Evolutionary conservation across 805 yeast genomes (phyloP).

Genomic region (Ogataea nakhonphanomensis): DNA sequence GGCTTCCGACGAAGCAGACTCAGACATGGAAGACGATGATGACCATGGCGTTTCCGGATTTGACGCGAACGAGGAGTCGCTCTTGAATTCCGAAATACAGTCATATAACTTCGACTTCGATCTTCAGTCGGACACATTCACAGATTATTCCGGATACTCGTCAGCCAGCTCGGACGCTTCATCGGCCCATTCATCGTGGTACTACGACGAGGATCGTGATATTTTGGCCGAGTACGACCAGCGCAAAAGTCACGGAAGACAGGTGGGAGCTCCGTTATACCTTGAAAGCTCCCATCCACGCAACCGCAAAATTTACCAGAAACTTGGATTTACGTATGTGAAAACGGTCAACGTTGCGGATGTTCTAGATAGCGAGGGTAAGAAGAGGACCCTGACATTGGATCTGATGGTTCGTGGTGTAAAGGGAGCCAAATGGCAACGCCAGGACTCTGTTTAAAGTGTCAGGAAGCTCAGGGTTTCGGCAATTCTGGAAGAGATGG

Average conservation of each 20-base stretch:
- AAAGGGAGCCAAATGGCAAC: slow-evolving; percentile 34
- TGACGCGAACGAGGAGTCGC: slow-evolving; percentile 26
- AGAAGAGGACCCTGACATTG: slow-evolving; percentile 29
- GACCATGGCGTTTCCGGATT: slow-evolving; percentile 13
- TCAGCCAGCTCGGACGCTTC: slow-evolving; percentile 32
- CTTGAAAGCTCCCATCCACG: slow-evolving; percentile 56
- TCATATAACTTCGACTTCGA: slow-evolving; percentile 34
- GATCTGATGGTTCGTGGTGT: slow-evolving; percentile 39
- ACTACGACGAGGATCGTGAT: slow-evolving; percentile 35
- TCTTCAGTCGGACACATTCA: slow-evolving; percentile 32
- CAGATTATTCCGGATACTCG: slow-evolving; percentile 35
- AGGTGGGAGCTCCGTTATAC: slow-evolving; percentile 39
- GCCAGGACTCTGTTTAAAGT: slow-evolving; percentile 8
- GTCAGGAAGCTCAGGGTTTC: neutral
- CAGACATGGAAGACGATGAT: slow-evolving; percentile 19
- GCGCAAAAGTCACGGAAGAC: slow-evolving; percentile 27
- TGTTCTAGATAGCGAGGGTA: slow-evolving; percentile 26
- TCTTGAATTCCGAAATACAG: slow-evolving; percentile 32
- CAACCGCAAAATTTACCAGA: slow-evolving; percentile 50
- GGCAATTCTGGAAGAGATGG: slow-evolving; percentile 28
- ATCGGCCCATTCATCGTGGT: slow-evolving; percentile 35
- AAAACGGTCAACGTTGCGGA: slow-evolving; percentile 35
- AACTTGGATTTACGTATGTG: slow-evolving; percentile 47
- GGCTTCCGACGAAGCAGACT: slow-evolving; percentile 13
- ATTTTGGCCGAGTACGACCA: slow-evolving; percentile 33